These are phyloP conservation scores for Suhomyces kilbournensis DNA, from an alignment of 805 yeast genomes.

Conservation along the genomic window DNA sequence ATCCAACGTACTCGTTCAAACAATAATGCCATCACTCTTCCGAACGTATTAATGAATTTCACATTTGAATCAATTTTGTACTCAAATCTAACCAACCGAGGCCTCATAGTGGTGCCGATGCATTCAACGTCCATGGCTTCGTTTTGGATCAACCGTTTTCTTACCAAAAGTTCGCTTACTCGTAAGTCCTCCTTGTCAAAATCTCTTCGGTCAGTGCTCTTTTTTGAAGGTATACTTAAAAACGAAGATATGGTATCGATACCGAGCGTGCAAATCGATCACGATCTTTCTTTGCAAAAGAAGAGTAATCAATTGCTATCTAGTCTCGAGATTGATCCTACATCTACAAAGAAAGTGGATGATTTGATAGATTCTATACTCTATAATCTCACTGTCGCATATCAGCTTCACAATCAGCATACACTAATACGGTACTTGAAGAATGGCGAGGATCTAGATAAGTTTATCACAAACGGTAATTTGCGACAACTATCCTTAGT, in stretches of 20 bases:
- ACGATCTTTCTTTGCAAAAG: not conserved
- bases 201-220: constrained; percentile 11
- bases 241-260: not conserved
- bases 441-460: constrained; percentile 19
- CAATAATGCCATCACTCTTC: constrained; percentile 32
- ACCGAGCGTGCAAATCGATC: not conserved
- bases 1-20: constrained; percentile 39
- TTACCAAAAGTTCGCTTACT: constrained; percentile 14
- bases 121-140: constrained; percentile 34
- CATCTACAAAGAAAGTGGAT: constrained; percentile 46
- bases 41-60: constrained; percentile 37
- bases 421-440: constrained; percentile 11
- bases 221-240: constrained; percentile 7
- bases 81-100: constrained; percentile 19
- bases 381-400: constrained; percentile 52
- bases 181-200: constrained; percentile 4
- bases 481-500: constrained; percentile 16
- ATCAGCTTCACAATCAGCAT: constrained; percentile 32
- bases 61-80: constrained; percentile 38
- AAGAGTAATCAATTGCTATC: not conserved
- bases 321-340: not conserved
- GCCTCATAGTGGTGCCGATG: constrained; percentile 31
- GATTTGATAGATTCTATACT: constrained; percentile 66
- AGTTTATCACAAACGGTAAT: constrained; percentile 22
- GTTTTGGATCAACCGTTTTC: constrained; percentile 37